These are phyloP conservation scores for Nyctanthes arbortristis DNA, from an alignment of 257 asterid species.

Conservation along the genomic window DNA sequence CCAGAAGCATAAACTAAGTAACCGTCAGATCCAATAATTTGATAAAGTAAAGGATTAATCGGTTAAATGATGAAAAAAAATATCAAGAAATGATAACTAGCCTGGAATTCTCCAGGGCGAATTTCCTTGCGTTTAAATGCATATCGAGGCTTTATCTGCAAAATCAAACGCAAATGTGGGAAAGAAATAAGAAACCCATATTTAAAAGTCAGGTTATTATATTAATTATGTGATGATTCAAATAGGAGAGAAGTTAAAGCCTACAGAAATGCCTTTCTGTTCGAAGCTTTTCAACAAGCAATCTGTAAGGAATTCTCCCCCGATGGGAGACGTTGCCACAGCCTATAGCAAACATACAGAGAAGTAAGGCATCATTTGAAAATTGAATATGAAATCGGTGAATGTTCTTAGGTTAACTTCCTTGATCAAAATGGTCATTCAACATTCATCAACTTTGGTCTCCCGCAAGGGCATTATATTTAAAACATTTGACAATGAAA, in stretches of 20 bases:
- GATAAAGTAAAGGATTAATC: conserved; percentile 20
- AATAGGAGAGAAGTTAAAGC: conserved; percentile 29
- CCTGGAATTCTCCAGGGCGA: conserved; percentile 97
- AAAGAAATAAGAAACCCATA: conserved; percentile 7
- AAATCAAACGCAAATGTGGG: conserved; percentile 17
- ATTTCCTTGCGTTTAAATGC: conserved; percentile 91
- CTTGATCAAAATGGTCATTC: conserved; percentile 11
- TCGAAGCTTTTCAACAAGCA: conserved; percentile 95
- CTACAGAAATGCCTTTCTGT: conserved; percentile 76
- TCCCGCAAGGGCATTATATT: no score
- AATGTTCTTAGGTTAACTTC: background rate
- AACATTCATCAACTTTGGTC: conserved; percentile 22
- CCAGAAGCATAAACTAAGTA: conserved; percentile 10
- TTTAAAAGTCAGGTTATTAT: conserved; percentile 18
- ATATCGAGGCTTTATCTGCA: conserved; percentile 93
- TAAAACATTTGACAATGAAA: background rate
- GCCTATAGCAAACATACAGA: conserved; percentile 55
- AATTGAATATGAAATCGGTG: background rate
- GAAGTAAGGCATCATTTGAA: conserved; percentile 4
- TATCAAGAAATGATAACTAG: conserved; percentile 23
- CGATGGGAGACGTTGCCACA: conserved; percentile 84
- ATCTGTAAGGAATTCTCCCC: conserved; percentile 91
- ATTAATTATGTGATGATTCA: conserved; percentile 12
- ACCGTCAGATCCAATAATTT: conserved; percentile 4
- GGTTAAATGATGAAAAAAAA: background rate